Evolutionary conservation across 768 basidiomycete species (phyloP).

Genomic region (Suillus sp.): DNA sequence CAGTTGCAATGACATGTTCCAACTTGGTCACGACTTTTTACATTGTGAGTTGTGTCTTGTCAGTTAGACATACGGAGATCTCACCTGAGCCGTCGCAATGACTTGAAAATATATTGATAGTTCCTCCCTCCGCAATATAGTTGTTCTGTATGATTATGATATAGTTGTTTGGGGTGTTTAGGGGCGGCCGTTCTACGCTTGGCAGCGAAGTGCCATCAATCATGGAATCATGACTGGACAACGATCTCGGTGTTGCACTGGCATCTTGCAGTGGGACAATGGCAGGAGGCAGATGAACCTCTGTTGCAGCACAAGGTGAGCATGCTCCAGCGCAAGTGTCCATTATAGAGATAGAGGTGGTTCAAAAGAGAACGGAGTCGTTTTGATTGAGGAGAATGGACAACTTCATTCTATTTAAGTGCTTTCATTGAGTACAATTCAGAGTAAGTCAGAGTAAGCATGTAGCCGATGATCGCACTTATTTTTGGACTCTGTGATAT

Average conservation of each 20-base stretch:
- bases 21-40: not conserved
- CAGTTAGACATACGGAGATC: not conserved
- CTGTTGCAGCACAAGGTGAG: not conserved
- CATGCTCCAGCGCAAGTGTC: not conserved
- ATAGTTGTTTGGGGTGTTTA: not conserved
- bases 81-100: not conserved
- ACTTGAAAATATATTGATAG: not conserved
- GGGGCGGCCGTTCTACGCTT: not conserved
- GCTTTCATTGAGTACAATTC: too few species aligned
- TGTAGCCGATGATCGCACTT: too few species aligned
- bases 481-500: too few species aligned
- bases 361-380: too few species aligned
- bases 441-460: too few species aligned
- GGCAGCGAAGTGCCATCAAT: not conserved
- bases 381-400: too few species aligned
- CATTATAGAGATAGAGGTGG: not conserved
- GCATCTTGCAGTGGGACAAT: not conserved
- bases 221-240: not conserved
- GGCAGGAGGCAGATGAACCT: not conserved
- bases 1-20: not conserved
- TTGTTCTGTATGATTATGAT: not conserved
- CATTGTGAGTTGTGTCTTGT: not conserved
- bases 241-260: not conserved
- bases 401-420: too few species aligned
- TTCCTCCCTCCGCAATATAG: not conserved